These are phyloP conservation scores for Abrus precatorius DNA, from an alignment of 306 rosid genomes.

Conservation along the genomic window DNA sequence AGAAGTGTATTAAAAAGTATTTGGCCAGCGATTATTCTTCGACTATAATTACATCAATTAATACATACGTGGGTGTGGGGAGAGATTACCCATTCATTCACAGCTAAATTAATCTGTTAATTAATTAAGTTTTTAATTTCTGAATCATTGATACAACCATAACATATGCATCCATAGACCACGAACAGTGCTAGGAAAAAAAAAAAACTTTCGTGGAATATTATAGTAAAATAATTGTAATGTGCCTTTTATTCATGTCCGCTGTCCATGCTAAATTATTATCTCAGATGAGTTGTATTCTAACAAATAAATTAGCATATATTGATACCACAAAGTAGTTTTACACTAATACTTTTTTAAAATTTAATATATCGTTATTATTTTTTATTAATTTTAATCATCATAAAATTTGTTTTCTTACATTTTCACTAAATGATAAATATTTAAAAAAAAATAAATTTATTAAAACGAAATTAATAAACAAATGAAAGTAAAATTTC, in stretches of 20 bases:
- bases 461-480: no score
- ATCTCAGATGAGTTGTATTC: neutral
- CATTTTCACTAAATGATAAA: no score
- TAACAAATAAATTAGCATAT: neutral
- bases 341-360: neutral
- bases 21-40: no score
- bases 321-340: no score
- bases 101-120: neutral
- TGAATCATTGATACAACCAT: neutral
- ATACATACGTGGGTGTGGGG: neutral
- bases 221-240: neutral
- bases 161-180: neutral
- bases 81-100: neutral
- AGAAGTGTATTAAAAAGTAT: no score
- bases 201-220: neutral
- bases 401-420: no score
- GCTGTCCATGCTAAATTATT: neutral
- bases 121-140: neutral
- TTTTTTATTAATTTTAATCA: neutral
- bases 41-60: neutral
- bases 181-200: neutral
- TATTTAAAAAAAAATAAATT: no score
- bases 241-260: slow-evolving; percentile 5
- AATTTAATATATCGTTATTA: neutral
- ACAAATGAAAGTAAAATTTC: no score